A percentile compares a stretch with the other conserved stretches of the same genome.
phyloP scores from a whole-genome alignment of 768 basidiomycete species.

The Leccinum barrowsii region DNA sequence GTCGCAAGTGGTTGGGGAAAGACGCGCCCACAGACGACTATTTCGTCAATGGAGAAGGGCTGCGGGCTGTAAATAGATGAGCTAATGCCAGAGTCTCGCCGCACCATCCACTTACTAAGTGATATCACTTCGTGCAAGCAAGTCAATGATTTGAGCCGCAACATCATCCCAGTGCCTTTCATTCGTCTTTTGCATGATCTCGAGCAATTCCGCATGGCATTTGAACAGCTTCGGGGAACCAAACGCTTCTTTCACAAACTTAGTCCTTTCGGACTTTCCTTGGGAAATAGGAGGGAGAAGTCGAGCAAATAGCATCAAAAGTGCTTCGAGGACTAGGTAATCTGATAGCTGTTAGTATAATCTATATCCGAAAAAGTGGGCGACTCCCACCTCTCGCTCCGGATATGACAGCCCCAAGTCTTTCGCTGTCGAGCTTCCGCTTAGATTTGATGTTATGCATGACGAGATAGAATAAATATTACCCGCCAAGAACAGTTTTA shows the following conservation, averaged over 20 bases:
- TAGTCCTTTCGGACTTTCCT: constrained; percentile 35
- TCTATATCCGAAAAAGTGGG: neutral
- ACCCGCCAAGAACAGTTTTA: constrained; percentile 48
- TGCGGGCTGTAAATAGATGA: constrained; percentile 46
- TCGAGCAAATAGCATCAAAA: constrained; percentile 54
- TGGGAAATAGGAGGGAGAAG: constrained; percentile 45
- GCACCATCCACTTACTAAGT: constrained; percentile 41
- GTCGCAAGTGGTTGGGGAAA: constrained; percentile 36
- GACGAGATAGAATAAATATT: constrained; percentile 8
- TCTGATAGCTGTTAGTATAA: constrained; percentile 33
- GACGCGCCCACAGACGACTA: constrained; percentile 34
- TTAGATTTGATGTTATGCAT: neutral
- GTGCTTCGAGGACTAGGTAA: constrained; percentile 53
- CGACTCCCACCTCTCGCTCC: constrained; percentile 43
- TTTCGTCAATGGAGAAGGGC: constrained; percentile 45
- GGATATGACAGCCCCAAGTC: constrained; percentile 47
- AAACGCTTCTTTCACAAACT: constrained; percentile 54
- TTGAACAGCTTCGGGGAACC: constrained; percentile 35
- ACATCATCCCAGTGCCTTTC: constrained; percentile 53
- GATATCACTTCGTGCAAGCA: constrained; percentile 43
- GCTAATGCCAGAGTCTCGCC: constrained; percentile 1
- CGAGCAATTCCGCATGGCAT: constrained; percentile 37
- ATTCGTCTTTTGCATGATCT: constrained; percentile 40
- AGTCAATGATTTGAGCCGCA: constrained; percentile 43
- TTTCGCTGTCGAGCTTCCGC: constrained; percentile 30